These are phyloP conservation scores for Diaporthe amygdali DNA, from an alignment of 2,329 filamentous ascomycete genomes.

Conservation along the genomic window DNA sequence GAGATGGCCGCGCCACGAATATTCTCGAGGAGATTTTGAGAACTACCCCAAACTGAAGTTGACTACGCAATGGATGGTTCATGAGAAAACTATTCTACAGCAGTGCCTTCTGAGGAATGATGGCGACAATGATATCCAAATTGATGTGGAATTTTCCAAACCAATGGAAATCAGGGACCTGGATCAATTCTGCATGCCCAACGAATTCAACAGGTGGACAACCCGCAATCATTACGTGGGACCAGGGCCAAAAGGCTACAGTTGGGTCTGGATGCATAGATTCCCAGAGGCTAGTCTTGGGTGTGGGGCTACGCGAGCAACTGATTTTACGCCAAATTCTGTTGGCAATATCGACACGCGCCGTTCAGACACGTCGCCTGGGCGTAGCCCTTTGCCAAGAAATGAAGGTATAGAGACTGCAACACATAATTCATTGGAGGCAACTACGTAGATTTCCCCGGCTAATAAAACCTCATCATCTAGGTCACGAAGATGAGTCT, in stretches of 20 bases:
- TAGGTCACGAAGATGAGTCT: too few relatives aligned
- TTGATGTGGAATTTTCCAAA: not conserved
- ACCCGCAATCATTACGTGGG: not conserved
- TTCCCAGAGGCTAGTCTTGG: not conserved
- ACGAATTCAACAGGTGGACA: not conserved
- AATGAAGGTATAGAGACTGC: too few relatives aligned
- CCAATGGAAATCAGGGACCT: not conserved
- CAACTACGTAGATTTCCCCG: too few relatives aligned
- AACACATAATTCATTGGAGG: too few relatives aligned
- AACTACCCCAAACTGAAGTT: not conserved
- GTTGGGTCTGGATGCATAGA: not conserved
- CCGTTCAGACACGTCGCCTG: too few relatives aligned
- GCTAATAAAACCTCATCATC: too few relatives aligned
- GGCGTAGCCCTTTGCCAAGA: too few relatives aligned
- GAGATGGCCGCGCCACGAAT: conserved; percentile 9
- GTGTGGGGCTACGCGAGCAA: not conserved
- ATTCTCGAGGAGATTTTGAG: not conserved
- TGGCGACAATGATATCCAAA: not conserved
- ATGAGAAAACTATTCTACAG: not conserved
- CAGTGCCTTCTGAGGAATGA: not conserved
- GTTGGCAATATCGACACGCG: too few relatives aligned
- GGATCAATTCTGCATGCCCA: not conserved
- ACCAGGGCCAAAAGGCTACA: not conserved
- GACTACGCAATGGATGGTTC: not conserved
- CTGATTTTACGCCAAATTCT: not conserved